Base-by-base conservation (phyloP, 495 filamentous ascomycete genomes). In the Podospora fimiseda region DNA sequence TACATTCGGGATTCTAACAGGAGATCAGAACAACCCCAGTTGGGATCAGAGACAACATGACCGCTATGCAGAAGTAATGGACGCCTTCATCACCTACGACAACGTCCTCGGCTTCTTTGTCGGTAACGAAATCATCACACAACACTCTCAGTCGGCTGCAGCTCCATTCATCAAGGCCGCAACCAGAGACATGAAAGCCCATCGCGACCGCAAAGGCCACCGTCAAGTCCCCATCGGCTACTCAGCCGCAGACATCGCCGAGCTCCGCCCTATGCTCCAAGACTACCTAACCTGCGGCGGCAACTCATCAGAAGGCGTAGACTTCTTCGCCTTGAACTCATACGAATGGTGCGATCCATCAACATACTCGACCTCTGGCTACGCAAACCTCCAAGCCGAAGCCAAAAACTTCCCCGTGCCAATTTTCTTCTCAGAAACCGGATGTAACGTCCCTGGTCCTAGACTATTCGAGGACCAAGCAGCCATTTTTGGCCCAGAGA, bases 311-410 rank as follows among this genome's bases (percentile, higher is more conserved):
- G 86, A 92, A 56, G 78, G 78, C 9, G 71, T 92, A 53, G 90
- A 95, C 63, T 92, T 94, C 71, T 95, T 87, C 66, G 77, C 81
- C 13, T 73, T 95, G 33, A 94, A 95, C 60, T 87, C 88, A 37
- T 95, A 95, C 59, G 84, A 89, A 62, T 95, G 90, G 90, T 95
- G 90, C 59, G 78, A 83, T 50, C 73, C 80, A n/a, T 69, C 74
- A 14, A 73, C 72, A 27, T 90, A 83, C 68, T 49, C 61, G 20
- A 70, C 67, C 8, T 92, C 88, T 18, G 89, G 88, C 51, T 95
- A 95, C 69, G 55, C 69, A 42, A 70, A 74, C 39, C 79, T 93
- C 20, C 74, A 86, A 64, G 68, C 69, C 49, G 63, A 68, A 27
- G 76, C 74, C 46, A 57, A 67, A 39, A 54, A 70, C 57, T 75